Base-by-base conservation (phyloP, 352 stramenopile genomes). In the Globisporangium canariense region DNA sequence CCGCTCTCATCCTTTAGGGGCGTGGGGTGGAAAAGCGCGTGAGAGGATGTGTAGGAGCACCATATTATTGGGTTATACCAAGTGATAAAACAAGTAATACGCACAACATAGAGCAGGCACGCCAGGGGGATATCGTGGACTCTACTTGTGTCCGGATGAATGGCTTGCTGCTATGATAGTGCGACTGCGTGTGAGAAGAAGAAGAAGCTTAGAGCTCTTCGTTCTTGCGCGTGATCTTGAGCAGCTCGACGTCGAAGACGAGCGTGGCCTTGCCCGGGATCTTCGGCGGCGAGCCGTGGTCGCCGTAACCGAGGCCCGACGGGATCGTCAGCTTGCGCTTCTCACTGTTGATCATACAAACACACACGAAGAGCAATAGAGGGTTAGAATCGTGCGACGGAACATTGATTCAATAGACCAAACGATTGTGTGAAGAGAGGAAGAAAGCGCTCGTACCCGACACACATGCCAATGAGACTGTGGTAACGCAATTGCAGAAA, bases 191-290 rank as follows among this genome's bases (percentile, higher is more conserved):
- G 43, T 22, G 43, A 45, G 11, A 9, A 36, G 4, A 8, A 36
- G 43, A 49, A 20, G 0, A 20, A 49, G 43, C 43, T 30, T 81
- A 83, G 10, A 94, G 70, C 59, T 92, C 85, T 28, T 81, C 69
- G 60, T 60, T 81, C 5, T 79, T 70, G 73, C 83, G 81, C 74
- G 87, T 92, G 71, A 99, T 98, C 67, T 98, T 85, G 61, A 99
- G 79, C 64, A 99, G 90, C 81, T 99, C 96, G 58, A 99, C 96
- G 66, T 95, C 90, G 74, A 99, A 99, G 41, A 99, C 89, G 38
- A 99, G 83, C 53, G 95, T 97, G 14, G 94, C 90, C 67, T 93
- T 92, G 62, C 77, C 93, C 16, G 89, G 90, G 73, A 99, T 99
- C 75, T 94, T 97, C 16, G 83, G 90, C 52, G 88, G 90, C 43